phyloP scores from a whole-genome alignment of 768 basidiomycete genomes.

The Russula sp. region DNA sequence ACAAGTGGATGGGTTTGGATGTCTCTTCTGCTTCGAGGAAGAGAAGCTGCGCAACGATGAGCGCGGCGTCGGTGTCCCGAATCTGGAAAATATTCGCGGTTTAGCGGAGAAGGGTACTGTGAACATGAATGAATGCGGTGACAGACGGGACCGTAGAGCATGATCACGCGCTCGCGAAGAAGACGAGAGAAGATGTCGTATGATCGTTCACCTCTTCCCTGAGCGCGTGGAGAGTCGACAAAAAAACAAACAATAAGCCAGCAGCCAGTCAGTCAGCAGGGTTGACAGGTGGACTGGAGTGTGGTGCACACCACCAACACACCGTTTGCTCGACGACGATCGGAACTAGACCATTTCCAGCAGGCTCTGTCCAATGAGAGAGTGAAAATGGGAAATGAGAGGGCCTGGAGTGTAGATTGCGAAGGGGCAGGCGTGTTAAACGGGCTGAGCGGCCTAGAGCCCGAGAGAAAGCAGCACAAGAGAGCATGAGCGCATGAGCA shows the following conservation, averaged over 20 bases:
- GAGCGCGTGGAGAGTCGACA: constrained; percentile 16
- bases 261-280: constrained; percentile 2
- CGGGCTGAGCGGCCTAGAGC: constrained; percentile 5
- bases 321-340: constrained; percentile 95
- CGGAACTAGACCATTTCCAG: constrained; percentile 68
- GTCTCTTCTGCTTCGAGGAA: constrained; percentile 97
- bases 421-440: constrained; percentile 7
- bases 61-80: constrained; percentile 81
- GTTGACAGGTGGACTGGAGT: background rate
- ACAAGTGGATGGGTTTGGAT: constrained; percentile 90
- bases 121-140: background rate
- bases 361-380: constrained; percentile 38
- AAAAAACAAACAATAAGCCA: constrained; percentile 7
- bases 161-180: constrained; percentile 89
- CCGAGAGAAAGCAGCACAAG: constrained; percentile 32
- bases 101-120: background rate
- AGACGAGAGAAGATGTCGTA: constrained; percentile 97
- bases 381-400: constrained; percentile 49
- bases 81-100: constrained; percentile 51
- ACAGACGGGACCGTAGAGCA: constrained; percentile 88
- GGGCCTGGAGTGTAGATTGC: background rate
- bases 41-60: constrained; percentile 87
- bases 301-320: constrained; percentile 30
- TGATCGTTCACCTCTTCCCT: constrained; percentile 84
- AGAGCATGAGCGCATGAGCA: background rate